Evolutionary conservation across 257 asterid species (phyloP).

Genomic region (Gynochthodes officinalis): DNA sequence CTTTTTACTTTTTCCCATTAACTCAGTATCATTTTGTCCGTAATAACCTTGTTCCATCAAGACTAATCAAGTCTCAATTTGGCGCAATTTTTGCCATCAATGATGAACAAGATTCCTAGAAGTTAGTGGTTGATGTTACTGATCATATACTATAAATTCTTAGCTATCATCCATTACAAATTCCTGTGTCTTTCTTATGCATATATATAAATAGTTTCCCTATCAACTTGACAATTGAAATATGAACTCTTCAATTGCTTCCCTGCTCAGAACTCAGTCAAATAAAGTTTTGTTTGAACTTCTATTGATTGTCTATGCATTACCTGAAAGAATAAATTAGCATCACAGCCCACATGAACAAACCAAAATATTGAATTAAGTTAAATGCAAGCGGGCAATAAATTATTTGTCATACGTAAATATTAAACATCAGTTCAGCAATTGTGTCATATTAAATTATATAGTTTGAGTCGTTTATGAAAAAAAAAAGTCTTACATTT

Average conservation of each 20-base stretch:
- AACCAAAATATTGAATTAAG: neutral
- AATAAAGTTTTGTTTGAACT: neutral
- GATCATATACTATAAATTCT: neutral
- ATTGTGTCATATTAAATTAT: too few species aligned
- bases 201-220: neutral
- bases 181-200: neutral
- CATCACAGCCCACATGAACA: too few species aligned
- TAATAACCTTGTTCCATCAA: constrained; percentile 21
- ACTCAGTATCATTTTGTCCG: constrained; percentile 15
- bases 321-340: too few species aligned
- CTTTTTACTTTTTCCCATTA: neutral
- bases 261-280: neutral
- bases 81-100: constrained; percentile 40
- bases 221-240: neutral
- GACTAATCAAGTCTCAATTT: constrained; percentile 12
- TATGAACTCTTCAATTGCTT: neutral
- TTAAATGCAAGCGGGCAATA: neutral
- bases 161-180: constrained; percentile 4
- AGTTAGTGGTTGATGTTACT: constrained; percentile 3
- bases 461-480: too few species aligned
- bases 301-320: too few species aligned
- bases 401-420: neutral
- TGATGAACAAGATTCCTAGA: constrained; percentile 33
- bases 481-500: too few species aligned
- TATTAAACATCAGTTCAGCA: too few species aligned